Base-by-base conservation (phyloP, 1,139 yeast species). In the Pneumocystis oryctolagi region DNA sequence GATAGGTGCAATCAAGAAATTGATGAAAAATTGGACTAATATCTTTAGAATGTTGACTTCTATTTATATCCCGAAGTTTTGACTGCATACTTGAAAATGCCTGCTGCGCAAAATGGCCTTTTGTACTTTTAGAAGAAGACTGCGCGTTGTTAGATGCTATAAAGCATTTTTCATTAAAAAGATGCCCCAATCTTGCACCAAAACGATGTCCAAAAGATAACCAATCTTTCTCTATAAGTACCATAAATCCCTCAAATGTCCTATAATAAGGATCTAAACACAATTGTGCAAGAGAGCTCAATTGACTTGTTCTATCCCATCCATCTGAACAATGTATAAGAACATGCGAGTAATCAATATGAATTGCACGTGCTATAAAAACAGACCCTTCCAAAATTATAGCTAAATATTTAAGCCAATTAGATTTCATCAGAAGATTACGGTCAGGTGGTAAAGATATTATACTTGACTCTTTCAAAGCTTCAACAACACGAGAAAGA, bases 261-360 rank as follows among this genome's bases (percentile, higher is more conserved):
- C 98, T 79, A 73, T 80, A 92, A 71, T 81, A 89, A 0, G 97
- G 97, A 73, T 94, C 98, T 30, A 90, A 77, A 71, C 96, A 88
- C 6, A 94, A 75, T 73, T 92, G 95, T 58, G 90, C 83, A 65
- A 92, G 75, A 3, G 96, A 86, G 9, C 90, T 81, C 0, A 90
- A 82, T 71, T 92, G 97, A 0, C 97, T 83, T 0, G 98, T 94
- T 65, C 98, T 78, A 72, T 92, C 98, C 98, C 98, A 92, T 0
- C 98, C 98, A 75, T 92, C 98, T 0, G 97, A 89, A 72, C 98
- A 92, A 74, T 92, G 98, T 12, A 94, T 81, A 6, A 92, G 72
- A 5, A 92, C 82, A 72, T 90, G 94, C 16, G 95, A 86, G 66
- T 85, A 84, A 71, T 89, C 87, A 69, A 85, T 81, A 66, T 88